These are phyloP conservation scores for Pholiota microspora DNA, from an alignment of 768 basidiomycete genomes.

Conservation along the genomic window DNA sequence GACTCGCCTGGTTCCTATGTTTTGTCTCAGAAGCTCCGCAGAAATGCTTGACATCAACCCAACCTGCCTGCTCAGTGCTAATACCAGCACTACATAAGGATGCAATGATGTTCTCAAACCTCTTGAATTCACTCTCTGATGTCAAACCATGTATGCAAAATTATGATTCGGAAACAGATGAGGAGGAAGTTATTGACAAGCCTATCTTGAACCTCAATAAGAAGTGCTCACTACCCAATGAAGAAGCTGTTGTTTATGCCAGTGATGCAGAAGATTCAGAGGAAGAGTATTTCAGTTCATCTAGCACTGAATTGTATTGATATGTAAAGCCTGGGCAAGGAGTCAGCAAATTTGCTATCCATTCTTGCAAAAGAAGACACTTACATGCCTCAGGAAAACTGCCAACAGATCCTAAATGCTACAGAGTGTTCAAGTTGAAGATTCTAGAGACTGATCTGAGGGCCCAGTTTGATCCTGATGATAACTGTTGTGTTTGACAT, in stretches of 20 bases:
- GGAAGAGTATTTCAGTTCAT: background rate
- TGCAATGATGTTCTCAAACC: background rate
- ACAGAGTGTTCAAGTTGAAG: conserved; percentile 5
- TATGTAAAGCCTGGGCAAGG: background rate
- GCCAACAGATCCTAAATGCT: background rate
- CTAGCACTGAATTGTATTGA: background rate
- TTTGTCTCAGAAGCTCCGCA: background rate
- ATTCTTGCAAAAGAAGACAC: conserved; percentile 2
- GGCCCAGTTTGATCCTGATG: conserved; percentile 7
- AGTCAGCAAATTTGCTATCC: conserved; percentile 11
- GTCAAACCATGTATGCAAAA: background rate
- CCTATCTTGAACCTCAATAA: too few relatives aligned
- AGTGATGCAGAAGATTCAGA: background rate
- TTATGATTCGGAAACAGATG: too few relatives aligned
- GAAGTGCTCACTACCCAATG: too few relatives aligned
- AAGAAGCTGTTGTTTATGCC: background rate
- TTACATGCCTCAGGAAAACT: conserved; percentile 5
- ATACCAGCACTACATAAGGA: background rate
- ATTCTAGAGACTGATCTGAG: conserved; percentile 5
- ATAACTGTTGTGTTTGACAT: background rate
- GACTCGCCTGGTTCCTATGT: conserved; percentile 12
- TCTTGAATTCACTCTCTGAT: background rate
- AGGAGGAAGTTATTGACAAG: too few relatives aligned
- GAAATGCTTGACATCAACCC: background rate
- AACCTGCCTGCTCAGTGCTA: too few relatives aligned